Conservation (phyloP, 768 basidiomycete genomes). For the Tulasnella sp. region DNA sequence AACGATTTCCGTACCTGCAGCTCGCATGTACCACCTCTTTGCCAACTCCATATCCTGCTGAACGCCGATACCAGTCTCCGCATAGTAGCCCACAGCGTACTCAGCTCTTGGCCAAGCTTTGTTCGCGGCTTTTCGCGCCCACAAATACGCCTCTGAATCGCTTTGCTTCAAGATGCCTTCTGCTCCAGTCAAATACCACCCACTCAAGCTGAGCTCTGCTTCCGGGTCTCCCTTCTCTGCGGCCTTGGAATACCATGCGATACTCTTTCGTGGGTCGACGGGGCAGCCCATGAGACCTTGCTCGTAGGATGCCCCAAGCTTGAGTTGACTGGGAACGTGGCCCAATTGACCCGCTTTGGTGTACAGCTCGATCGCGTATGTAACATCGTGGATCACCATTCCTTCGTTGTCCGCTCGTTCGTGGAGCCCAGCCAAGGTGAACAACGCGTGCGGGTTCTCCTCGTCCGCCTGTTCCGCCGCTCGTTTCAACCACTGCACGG, state of each 20-base stretch:
- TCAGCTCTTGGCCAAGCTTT: slow-evolving; percentile 96
- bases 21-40: slow-evolving; percentile 98
- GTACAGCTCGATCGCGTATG: slow-evolving; percentile 78
- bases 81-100: slow-evolving; percentile 98
- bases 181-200: slow-evolving; percentile 96
- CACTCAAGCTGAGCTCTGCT: slow-evolving; percentile 91
- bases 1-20: slow-evolving; percentile 65
- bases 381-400: slow-evolving; percentile 72
- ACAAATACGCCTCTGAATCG: slow-evolving; percentile 97
- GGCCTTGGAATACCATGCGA: slow-evolving; percentile 98
- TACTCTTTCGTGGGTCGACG: slow-evolving; percentile 87
- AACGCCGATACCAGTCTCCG: slow-evolving; percentile 95
- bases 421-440: slow-evolving; percentile 87
- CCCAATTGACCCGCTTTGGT: slow-evolving; percentile 90
- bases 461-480: slow-evolving; percentile 97
- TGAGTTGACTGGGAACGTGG: slow-evolving; percentile 90
- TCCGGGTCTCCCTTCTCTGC: slow-evolving; percentile 95
- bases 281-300: slow-evolving; percentile 80
- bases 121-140: slow-evolving; percentile 94
- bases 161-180: slow-evolving; percentile 96
- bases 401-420: slow-evolving; percentile 59
- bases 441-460: slow-evolving; percentile 94
- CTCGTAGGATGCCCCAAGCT: slow-evolving; percentile 92
- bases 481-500: slow-evolving; percentile 87
- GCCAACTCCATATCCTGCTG: slow-evolving; percentile 95